These are phyloP conservation scores for Chaetomiaceae sp. DNA, from an alignment of 2,329 filamentous ascomycete genomes.

Conservation along the genomic window DNA sequence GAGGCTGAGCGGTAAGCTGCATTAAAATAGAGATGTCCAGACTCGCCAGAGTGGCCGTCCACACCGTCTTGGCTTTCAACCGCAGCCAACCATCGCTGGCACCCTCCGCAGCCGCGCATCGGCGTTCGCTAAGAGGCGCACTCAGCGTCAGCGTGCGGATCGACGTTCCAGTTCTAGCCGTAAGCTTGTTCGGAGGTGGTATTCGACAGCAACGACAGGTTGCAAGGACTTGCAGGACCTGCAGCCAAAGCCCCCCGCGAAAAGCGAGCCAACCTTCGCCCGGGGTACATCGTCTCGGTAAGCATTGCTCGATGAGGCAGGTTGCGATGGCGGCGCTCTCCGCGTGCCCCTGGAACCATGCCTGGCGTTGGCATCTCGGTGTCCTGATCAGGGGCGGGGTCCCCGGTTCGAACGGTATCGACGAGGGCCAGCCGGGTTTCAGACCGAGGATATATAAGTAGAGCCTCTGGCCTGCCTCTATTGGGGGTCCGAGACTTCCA, in stretches of 20 bases:
- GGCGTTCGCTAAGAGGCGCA: background rate
- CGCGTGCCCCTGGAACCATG: background rate
- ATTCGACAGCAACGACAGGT: constrained; percentile 10
- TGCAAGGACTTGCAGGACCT: background rate
- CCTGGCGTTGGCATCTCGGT: background rate
- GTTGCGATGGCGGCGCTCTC: constrained; percentile 4
- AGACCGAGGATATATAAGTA: too few species aligned
- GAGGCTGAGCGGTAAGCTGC: background rate
- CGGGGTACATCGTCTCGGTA: constrained; percentile 2
- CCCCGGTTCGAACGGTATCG: too few species aligned
- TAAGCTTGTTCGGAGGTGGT: background rate
- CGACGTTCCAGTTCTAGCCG: background rate
- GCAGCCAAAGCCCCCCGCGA: too few species aligned
- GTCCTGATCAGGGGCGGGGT: background rate
- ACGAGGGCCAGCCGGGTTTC: too few species aligned
- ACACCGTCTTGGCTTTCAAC: background rate
- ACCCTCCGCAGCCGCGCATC: constrained; percentile 1
- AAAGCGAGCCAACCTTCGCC: background rate
- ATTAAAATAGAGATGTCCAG: background rate
- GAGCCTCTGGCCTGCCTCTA: too few species aligned
- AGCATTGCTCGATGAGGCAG: constrained; percentile 13
- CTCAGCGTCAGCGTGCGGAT: background rate
- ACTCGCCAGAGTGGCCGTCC: background rate
- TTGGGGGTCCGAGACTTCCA: too few species aligned
- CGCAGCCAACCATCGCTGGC: constrained; percentile 3